These are phyloP conservation scores for Nemania sp. DNA, from an alignment of 2,329 filamentous ascomycete species.

Conservation along the genomic window DNA sequence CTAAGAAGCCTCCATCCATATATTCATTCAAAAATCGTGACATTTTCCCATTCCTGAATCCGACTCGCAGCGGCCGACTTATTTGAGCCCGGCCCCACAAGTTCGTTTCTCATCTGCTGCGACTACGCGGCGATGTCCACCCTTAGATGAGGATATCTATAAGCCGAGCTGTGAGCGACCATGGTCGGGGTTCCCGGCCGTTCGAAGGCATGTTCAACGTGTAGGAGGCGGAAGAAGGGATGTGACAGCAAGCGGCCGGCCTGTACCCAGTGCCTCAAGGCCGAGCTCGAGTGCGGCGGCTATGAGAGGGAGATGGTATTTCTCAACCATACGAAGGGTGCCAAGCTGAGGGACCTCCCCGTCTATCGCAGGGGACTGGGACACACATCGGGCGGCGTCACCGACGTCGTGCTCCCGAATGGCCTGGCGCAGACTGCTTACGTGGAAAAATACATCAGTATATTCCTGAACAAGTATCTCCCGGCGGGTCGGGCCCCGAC, in stretches of 20 bases:
- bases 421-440: conserved; percentile 21
- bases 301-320: conserved; percentile 27
- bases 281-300: conserved; percentile 26
- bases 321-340: conserved; percentile 24
- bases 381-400: not conserved
- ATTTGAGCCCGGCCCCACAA: no score
- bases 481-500: conserved; percentile 3
- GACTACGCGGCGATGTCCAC: not conserved
- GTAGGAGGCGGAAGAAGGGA: conserved; percentile 27
- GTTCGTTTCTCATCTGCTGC: no score
- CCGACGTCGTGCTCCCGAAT: conserved; percentile 14
- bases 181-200: conserved; percentile 31
- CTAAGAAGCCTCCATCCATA: not conserved
- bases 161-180: not conserved
- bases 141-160: not conserved
- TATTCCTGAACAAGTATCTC: conserved; percentile 25
- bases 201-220: conserved; percentile 29
- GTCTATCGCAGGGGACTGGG: conserved; percentile 19
- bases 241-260: conserved; percentile 23
- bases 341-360: conserved; percentile 8
- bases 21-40: not conserved
- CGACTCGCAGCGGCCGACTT: not conserved
- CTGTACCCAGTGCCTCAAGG: conserved; percentile 24
- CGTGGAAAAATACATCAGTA: conserved; percentile 26
- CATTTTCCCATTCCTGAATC: not conserved